These are phyloP conservation scores for Coemansia sp. DNA, from an alignment of 192 early-diverging fungal species.

Conservation along the genomic window DNA sequence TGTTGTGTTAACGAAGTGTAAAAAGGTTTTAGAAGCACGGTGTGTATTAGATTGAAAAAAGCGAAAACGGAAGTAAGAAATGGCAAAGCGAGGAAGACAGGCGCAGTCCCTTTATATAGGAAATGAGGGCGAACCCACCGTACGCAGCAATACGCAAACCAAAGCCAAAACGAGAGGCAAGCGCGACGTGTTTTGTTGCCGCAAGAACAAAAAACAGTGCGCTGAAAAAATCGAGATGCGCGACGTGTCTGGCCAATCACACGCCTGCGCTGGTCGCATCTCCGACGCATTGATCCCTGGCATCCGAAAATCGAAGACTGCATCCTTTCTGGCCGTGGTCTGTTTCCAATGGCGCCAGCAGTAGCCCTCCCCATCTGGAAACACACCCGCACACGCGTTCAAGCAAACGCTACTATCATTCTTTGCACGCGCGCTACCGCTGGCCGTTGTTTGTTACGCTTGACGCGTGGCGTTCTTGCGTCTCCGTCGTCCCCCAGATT, in stretches of 20 bases:
- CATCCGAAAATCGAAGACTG: not conserved
- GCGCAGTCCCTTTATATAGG: constrained; percentile 11
- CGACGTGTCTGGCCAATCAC: constrained; percentile 16
- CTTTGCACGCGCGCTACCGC: constrained; percentile 3
- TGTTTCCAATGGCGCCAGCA: constrained; percentile 1
- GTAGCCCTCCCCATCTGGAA: not conserved
- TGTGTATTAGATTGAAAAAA: not conserved
- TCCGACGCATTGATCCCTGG: not conserved
- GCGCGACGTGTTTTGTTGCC: not conserved
- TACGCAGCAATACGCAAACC: not conserved
- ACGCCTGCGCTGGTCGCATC: not conserved
- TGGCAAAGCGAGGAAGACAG: too few species aligned
- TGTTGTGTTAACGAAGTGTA: not conserved
- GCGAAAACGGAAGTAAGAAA: not conserved
- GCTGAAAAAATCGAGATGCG: constrained; percentile 24
- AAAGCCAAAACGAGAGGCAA: too few species aligned
- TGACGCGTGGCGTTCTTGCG: not conserved
- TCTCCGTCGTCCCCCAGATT: not conserved
- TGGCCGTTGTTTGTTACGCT: constrained; percentile 10
- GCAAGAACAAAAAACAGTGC: not conserved
- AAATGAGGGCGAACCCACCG: not conserved
- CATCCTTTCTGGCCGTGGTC: constrained; percentile 3
- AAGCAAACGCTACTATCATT: constrained; percentile 10
- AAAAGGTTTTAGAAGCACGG: not conserved
- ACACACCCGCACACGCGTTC: not conserved